Percentiles rank a stretch among this genome's conserved stretches.
Conservation (phyloP, 495 filamentous ascomycete genomes). For the Sordaria brevicollis region DNA sequence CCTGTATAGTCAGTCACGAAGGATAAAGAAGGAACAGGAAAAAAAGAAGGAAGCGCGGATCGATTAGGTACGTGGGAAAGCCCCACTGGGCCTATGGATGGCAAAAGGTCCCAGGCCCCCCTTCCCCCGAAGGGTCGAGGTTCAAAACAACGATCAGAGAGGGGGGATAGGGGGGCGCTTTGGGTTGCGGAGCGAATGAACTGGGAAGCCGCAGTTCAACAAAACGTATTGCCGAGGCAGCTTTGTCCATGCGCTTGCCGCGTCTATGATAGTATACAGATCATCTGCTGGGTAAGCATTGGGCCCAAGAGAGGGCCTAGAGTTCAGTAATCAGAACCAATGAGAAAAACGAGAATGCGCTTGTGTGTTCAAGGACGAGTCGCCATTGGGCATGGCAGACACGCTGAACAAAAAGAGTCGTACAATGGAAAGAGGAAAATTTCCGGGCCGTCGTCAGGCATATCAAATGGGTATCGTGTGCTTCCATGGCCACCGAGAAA, state of each 20-base stretch:
- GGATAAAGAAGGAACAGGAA: not conserved
- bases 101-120: not conserved
- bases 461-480: not conserved
- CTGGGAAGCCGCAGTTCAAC: not conserved
- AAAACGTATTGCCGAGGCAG: not conserved
- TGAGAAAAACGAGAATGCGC: not conserved
- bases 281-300: not conserved
- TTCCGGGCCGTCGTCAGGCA: not conserved
- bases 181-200: not conserved
- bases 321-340: not conserved
- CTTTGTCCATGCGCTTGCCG: not conserved
- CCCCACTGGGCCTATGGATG: conserved; percentile 9
- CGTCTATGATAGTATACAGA: conserved; percentile 3
- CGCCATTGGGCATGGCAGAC: not conserved
- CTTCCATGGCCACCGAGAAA: not conserved
- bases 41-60: conserved; percentile 1
- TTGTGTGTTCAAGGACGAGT: not conserved
- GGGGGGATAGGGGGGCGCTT: not conserved
- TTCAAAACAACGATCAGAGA: not conserved
- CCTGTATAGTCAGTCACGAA: conserved; percentile 5
- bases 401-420: not conserved
- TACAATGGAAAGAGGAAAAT: not conserved
- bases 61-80: conserved; percentile 3
- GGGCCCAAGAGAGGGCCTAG: not conserved
- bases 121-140: not conserved